A percentile compares a stretch with the other conserved stretches of the same genome.
phyloP scores from a whole-genome alignment of 768 basidiomycete genomes.

The Boletales sp. region DNA sequence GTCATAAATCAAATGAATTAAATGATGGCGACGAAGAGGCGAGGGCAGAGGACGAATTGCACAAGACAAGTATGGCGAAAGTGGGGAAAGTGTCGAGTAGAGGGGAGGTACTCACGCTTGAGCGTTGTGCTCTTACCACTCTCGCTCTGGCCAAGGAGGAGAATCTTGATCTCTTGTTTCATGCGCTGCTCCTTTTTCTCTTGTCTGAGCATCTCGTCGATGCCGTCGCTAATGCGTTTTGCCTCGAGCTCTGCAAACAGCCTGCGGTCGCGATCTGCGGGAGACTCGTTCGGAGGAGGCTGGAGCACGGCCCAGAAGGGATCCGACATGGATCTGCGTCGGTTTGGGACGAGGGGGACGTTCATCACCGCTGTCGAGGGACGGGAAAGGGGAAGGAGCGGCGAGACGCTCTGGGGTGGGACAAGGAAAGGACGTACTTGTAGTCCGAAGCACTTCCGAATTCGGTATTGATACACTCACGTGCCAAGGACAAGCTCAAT shows the following conservation, averaged over 20 bases:
- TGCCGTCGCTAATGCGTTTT: conserved; percentile 67
- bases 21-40: neutral
- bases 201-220: conserved; percentile 72
- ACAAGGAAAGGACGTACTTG: conserved; percentile 17
- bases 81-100: conserved; percentile 1
- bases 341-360: conserved; percentile 33
- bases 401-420: conserved; percentile 18
- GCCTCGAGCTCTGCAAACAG: conserved; percentile 68
- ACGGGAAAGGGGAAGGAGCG: conserved; percentile 5
- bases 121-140: conserved; percentile 86
- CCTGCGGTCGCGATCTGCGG: conserved; percentile 59
- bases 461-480: conserved; percentile 16
- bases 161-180: conserved; percentile 66
- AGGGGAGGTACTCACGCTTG: conserved; percentile 62
- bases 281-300: conserved; percentile 72
- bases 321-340: conserved; percentile 54
- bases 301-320: conserved; percentile 64
- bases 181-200: conserved; percentile 62
- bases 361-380: conserved; percentile 16
- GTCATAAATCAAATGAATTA: neutral
- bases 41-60: neutral
- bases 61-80: conserved; percentile 1
- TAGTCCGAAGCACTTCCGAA: conserved; percentile 25
- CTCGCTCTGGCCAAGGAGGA: conserved; percentile 85
- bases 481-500: conserved; percentile 5